Evolutionary conservation across 331 rosid genomes (phyloP), one percentile per base, ranked within the genome.

Genomic region (Quercus lobata): DNA sequence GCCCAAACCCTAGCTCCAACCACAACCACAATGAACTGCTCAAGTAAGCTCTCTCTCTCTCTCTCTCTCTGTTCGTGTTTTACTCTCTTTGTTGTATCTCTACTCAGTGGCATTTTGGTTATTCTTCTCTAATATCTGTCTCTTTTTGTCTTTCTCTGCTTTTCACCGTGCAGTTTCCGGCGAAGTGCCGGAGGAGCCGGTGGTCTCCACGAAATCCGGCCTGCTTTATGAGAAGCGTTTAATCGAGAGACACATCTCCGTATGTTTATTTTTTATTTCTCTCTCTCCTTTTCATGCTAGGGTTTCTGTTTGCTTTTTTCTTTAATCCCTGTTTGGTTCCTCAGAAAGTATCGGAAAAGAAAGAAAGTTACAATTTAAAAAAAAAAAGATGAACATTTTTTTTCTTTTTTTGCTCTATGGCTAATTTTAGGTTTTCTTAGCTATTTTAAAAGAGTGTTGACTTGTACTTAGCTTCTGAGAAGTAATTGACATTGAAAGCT

Each of bases 161-260:
- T 16, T 73, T 68, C 70, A 15, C n/a, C 6, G 18, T 85, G 41
- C 90, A 96, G 99, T 96, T 80, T 93, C 99, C 87, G 98, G 99
- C 76, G 99, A 96, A 91, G 93, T 96, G 86, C 99, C 99, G 88
- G 98, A 96, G 83, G 99, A 92, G 81, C 99, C 99, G 12, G 98
- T 96, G 44, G 97, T 96, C 78, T 93, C 97, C 0, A 88, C 24
- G 80, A 92, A 80, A 73, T 92, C 99, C 21, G 98, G 99, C 4
- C 75, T 93, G 30, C 93, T 96, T 76, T 96, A 82, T 58, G 99
- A 96, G 90, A 96, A 85, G 90, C 93, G 97, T 30, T 86, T 96
- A 70, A 90, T 96, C 49, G 97, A 93, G 88, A 89, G 97, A 58
- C 97, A 96, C 86, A 88, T 96, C 61, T 78, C 82, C 83, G 99